A percentile compares a stretch with the other conserved stretches of the same genome.
phyloP scores from a whole-genome alignment of 169 alveolate species.

The Fabrea salina region DNA sequence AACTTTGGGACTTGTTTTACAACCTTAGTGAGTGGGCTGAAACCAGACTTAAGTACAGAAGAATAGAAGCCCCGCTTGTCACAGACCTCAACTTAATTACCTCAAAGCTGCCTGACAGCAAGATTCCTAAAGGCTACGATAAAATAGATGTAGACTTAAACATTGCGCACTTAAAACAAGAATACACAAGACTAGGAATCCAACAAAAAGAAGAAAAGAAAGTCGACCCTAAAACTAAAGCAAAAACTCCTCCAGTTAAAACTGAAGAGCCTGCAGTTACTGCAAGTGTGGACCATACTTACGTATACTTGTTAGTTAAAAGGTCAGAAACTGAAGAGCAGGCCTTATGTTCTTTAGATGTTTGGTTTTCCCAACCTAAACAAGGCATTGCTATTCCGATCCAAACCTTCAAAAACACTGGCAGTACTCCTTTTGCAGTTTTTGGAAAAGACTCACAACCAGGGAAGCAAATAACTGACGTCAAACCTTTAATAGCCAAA shows the following conservation, averaged over 20 bases:
- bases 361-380: not conserved
- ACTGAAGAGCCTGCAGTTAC: not conserved
- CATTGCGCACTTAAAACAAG: constrained; percentile 7
- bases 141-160: constrained; percentile 76
- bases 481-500: constrained; percentile 41
- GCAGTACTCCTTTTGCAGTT: constrained; percentile 53
- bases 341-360: not conserved
- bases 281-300: constrained; percentile 16
- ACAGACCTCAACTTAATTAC: constrained; percentile 69
- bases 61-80: constrained; percentile 73
- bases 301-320: not conserved
- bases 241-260: not conserved
- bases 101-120: constrained; percentile 68
- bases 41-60: constrained; percentile 65
- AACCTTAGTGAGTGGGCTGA: constrained; percentile 63
- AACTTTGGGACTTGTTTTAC: constrained; percentile 63
- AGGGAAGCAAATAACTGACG: constrained; percentile 56
- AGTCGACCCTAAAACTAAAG: constrained; percentile 7
- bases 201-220: constrained; percentile 2
- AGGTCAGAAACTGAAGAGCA: not conserved
- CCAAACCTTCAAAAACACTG: constrained; percentile 41
- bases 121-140: constrained; percentile 76
- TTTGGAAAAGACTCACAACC: constrained; percentile 49
- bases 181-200: constrained; percentile 17
- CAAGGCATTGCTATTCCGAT: constrained; percentile 58